Conservation (phyloP, 352 stramenopile species). For the Phytopythium helicoides region DNA sequence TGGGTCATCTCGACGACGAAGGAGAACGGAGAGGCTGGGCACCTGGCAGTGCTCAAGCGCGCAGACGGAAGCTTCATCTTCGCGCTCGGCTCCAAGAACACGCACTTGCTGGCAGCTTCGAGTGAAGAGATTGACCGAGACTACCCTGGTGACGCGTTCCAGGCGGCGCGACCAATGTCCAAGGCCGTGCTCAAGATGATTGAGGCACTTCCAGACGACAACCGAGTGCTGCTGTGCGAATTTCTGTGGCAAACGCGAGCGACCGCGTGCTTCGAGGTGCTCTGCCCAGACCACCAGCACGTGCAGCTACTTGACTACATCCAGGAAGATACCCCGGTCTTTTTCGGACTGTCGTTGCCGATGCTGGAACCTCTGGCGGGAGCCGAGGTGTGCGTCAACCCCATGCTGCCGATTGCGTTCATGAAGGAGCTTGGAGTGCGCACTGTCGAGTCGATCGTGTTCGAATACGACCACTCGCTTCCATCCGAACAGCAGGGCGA, state of each 20-base stretch:
- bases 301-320: slow-evolving; percentile 74
- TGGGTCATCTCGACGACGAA: slow-evolving; percentile 75
- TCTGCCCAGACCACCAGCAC: slow-evolving; percentile 73
- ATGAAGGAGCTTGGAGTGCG: slow-evolving; percentile 49
- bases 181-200: slow-evolving; percentile 33
- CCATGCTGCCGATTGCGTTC: slow-evolving; percentile 63
- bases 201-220: slow-evolving; percentile 21
- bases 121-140: slow-evolving; percentile 47
- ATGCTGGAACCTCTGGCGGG: slow-evolving; percentile 25
- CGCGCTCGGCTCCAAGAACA: slow-evolving; percentile 81
- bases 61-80: slow-evolving; percentile 64
- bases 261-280: slow-evolving; percentile 78
- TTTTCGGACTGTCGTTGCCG: slow-evolving; percentile 74
- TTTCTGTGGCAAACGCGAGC: slow-evolving; percentile 74
- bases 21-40: slow-evolving; percentile 75
- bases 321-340: slow-evolving; percentile 66
- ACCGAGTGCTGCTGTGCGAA: slow-evolving; percentile 55
- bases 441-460: slow-evolving; percentile 59
- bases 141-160: slow-evolving; percentile 39
- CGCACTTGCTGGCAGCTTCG: slow-evolving; percentile 53
- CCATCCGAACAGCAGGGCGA: slow-evolving; percentile 33
- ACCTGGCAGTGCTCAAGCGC: slow-evolving; percentile 71
- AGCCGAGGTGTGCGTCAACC: slow-evolving; percentile 75
- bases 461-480: slow-evolving; percentile 29
- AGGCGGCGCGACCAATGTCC: slow-evolving; percentile 49